Conservation (phyloP, 108 stramenopile genomes). For the Cylindrotheca fusiformis region DNA sequence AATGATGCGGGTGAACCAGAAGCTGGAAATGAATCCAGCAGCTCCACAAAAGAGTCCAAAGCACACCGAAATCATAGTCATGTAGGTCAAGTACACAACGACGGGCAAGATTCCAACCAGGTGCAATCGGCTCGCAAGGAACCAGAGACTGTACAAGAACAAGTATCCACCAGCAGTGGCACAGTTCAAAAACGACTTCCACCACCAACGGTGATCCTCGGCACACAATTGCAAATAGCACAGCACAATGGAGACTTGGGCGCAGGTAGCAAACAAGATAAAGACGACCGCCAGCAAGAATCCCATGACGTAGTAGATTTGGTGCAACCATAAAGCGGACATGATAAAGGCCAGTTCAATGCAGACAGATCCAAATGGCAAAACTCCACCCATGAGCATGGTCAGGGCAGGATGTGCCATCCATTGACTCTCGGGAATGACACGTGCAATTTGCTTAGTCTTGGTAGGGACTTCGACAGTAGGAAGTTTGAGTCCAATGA, state of each 20-base stretch:
- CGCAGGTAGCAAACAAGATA: slow-evolving; percentile 93
- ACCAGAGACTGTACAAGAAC: slow-evolving; percentile 96
- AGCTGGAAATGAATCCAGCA: slow-evolving; percentile 84
- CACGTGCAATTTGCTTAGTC: slow-evolving; percentile 92
- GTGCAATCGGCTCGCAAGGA: slow-evolving; percentile 85
- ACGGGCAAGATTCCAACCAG: slow-evolving; percentile 85
- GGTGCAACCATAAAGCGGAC: slow-evolving; percentile 96
- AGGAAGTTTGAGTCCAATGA: slow-evolving; percentile 86
- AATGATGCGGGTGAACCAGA: slow-evolving; percentile 84
- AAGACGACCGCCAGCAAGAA: slow-evolving; percentile 94
- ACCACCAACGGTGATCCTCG: slow-evolving; percentile 99
- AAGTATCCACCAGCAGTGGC: slow-evolving; percentile 93
- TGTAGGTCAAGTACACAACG: slow-evolving; percentile 95
- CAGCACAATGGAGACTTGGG: slow-evolving; percentile 96
- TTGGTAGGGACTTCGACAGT: slow-evolving; percentile 86
- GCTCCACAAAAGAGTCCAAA: slow-evolving; percentile 95
- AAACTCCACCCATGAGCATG: slow-evolving; percentile 89
- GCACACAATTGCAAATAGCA: slow-evolving; percentile 98
- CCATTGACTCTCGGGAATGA: slow-evolving; percentile 88
- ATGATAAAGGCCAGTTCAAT: slow-evolving; percentile 99
- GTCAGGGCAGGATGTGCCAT: slow-evolving; percentile 73
- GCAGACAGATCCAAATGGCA: slow-evolving; percentile 98
- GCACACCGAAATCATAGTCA: slow-evolving; percentile 90
- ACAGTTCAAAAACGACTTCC: slow-evolving; percentile 96
- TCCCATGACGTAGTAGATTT: slow-evolving; percentile 99